Evolutionary conservation across 1,284 basidiomycete genomes (phyloP), one percentile per base, ranked within the genome.

Genomic region (Flammula alnicola): DNA sequence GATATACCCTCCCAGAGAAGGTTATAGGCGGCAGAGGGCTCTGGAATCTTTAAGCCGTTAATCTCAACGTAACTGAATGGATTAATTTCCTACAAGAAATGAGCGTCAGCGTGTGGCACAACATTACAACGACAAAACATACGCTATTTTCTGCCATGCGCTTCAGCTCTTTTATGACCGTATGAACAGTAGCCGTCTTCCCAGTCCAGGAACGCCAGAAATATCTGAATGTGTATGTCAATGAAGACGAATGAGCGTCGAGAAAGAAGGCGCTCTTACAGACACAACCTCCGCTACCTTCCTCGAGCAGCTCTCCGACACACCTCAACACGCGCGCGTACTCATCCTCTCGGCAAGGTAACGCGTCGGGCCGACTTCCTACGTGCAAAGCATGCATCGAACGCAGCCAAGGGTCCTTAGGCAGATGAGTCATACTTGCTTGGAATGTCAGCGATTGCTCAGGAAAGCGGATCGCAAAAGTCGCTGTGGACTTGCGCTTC

Each of bases 41-140:
- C 91, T 0, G 93, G 90, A 36, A 98, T 88, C 63, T 88, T 90
- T 57, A 99, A 85, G 0, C 97, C 97, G 63, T 99, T 99, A 63
- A 99, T 98, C 67, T 99, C 97, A 52, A 98, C 93, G 61, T 97
- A 99, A 0, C 89, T 93, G 71, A 99, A 99, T 0, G 93, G 91
- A 51, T 91, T 88, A 16, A 87, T 85, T 78, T 98, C 94, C 89
- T 95, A 61, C 5, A 16, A 32, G 8, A 26, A 33, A 16, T 14
- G 31, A 10, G 23, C 10, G 5, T 50, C 7, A 32, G 3, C 20
- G 26, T 9, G 22, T 1, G 25, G 27, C 42, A 26, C n/a, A 8
- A 12, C 2, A 27, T 38, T 7, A 23, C 27, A 27, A 38, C 17
- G 35, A 33, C 3, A 4, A 12, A 4, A 73, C 81, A 22, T 56